Conservation (phyloP, 345 rosid genomes). For the Anastatica hierochuntica region DNA sequence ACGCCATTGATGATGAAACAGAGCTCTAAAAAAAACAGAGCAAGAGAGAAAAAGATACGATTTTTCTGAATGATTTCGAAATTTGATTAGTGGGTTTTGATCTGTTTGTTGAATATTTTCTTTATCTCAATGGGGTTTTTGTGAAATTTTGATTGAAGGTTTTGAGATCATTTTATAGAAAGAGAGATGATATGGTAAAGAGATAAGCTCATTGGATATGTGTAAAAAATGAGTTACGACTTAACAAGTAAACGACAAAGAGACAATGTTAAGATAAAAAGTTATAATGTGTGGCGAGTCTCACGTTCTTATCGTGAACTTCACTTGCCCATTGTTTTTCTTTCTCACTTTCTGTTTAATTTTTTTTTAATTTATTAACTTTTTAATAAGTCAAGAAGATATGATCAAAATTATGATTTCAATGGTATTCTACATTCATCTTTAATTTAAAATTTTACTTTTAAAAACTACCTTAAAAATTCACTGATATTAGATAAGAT, state of each 20-base stretch:
- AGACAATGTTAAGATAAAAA: background rate
- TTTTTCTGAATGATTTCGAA: background rate
- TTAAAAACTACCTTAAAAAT: too few species aligned
- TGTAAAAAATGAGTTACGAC: conserved; percentile 11
- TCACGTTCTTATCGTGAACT: conserved; percentile 23
- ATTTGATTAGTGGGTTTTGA: conserved; percentile 8
- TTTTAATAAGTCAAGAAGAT: too few species aligned
- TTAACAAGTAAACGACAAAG: conserved; percentile 23
- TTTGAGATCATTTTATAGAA: conserved; percentile 22
- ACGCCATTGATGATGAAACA: conserved; percentile 37
- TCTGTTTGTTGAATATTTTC: too few species aligned
- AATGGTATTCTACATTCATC: background rate
- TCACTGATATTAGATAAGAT: too few species aligned
- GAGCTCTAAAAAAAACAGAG: background rate
- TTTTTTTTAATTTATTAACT: too few species aligned
- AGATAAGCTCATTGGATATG: conserved; percentile 25
- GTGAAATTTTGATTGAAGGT: conserved; percentile 2
- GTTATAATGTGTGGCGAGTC: conserved; percentile 8
- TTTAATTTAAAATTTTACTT: too few species aligned
- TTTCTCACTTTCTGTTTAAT: background rate
- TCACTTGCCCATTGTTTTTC: too few species aligned
- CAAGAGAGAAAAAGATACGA: background rate
- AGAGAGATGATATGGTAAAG: conserved; percentile 7
- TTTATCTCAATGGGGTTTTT: background rate
- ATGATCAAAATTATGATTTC: conserved; percentile 1